These are phyloP conservation scores for Waltiozyma sp. DNA, from an alignment of 1,139 yeast species.

Conservation along the genomic window DNA sequence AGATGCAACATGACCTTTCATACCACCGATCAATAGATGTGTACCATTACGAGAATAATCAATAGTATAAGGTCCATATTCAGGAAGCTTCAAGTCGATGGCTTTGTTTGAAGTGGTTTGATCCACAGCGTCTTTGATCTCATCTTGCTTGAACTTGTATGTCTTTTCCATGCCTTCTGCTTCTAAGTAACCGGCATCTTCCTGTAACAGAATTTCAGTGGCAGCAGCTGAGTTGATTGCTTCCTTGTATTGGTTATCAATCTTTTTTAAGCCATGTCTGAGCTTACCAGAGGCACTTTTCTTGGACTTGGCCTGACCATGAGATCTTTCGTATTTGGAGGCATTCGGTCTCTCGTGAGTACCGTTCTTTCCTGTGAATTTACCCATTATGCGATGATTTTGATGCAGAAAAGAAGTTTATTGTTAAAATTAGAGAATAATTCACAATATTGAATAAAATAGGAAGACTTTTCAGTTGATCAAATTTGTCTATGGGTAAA, in stretches of 20 bases:
- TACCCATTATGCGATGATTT: constrained; percentile 8
- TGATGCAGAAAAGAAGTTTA: neutral
- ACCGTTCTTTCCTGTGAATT: constrained; percentile 12
- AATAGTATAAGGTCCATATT: constrained; percentile 77
- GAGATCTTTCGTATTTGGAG: constrained; percentile 20
- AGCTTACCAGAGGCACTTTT: constrained; percentile 40
- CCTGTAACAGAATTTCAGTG: constrained; percentile 77
- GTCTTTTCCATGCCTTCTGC: constrained; percentile 94
- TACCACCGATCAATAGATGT: constrained; percentile 72
- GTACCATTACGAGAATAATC: constrained; percentile 87
- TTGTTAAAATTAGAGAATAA: too few relatives aligned
- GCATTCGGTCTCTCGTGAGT: constrained; percentile 17
- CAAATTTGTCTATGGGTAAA: neutral
- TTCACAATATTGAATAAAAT: neutral
- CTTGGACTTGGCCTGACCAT: constrained; percentile 7
- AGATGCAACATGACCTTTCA: constrained; percentile 89
- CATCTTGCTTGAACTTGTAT: constrained; percentile 72
- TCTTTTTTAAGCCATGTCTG: constrained; percentile 50
- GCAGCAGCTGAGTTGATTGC: constrained; percentile 77
- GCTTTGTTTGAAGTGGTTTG: constrained; percentile 62
- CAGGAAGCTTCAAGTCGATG: constrained; percentile 60
- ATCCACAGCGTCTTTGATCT: constrained; percentile 73
- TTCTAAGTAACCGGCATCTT: constrained; percentile 76
- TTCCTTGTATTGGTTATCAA: constrained; percentile 65
- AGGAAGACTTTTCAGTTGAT: neutral